A percentile compares a stretch with the other conserved stretches of the same genome.
These are phyloP conservation scores for Populus hybrid DNA, from an alignment of 441 rosid species.

Conservation along the genomic window DNA sequence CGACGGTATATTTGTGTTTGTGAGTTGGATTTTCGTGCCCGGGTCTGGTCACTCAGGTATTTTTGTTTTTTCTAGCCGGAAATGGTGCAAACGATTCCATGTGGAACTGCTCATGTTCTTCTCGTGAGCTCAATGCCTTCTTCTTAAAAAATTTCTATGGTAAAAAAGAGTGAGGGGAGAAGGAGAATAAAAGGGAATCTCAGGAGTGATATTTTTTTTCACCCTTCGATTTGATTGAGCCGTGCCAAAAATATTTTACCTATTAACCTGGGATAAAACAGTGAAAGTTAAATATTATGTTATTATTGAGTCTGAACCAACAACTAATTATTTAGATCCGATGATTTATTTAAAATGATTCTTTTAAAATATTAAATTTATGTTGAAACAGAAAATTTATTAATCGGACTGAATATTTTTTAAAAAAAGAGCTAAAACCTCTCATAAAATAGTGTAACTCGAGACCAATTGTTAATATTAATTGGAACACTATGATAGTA, in stretches of 20 bases:
- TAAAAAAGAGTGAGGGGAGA: background rate
- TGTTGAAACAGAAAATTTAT: too few relatives aligned
- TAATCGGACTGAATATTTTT: too few relatives aligned
- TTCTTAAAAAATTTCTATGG: background rate
- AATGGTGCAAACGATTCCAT: constrained; percentile 15
- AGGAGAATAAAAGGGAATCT: background rate
- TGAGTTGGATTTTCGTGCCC: background rate
- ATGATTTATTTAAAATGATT: too few relatives aligned
- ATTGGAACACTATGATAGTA: too few relatives aligned
- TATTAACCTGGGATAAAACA: background rate
- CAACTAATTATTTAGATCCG: too few relatives aligned
- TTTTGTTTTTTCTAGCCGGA: background rate
- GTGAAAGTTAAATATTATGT: background rate
- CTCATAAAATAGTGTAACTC: too few relatives aligned
- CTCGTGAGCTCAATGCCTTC: constrained; percentile 29
- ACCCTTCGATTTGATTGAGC: background rate
- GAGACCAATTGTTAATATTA: too few relatives aligned
- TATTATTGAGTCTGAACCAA: too few relatives aligned
- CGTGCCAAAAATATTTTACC: background rate
- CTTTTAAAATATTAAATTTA: too few relatives aligned
- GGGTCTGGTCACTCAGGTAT: background rate
- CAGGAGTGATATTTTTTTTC: background rate
- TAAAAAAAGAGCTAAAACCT: too few relatives aligned
- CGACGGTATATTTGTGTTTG: background rate
- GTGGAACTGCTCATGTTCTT: constrained; percentile 21